phyloP scores from a whole-genome alignment of 129 eudicot genomes.

The Chrysanthemum seticuspe region DNA sequence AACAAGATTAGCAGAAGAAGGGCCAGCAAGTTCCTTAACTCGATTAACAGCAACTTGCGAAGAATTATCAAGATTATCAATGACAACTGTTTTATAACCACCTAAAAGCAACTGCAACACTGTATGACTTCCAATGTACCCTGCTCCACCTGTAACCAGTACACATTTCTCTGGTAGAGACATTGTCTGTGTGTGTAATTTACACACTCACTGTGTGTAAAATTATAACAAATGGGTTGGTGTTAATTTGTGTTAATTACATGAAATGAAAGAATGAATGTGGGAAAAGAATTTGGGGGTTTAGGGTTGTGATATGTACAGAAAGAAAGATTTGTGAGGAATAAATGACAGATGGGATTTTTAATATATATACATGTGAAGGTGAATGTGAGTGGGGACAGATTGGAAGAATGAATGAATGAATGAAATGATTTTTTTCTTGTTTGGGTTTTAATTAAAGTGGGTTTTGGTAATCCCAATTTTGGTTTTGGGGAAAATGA shows the following conservation, averaged over 20 bases:
- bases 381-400: conserved; percentile 32
- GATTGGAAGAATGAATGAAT: conserved; percentile 24
- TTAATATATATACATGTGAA: not conserved
- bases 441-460: conserved; percentile 25
- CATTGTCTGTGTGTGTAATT: conserved; percentile 10
- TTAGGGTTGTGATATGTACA: no score
- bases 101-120: conserved; percentile 69
- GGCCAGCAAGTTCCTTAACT: conserved; percentile 67
- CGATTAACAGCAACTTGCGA: conserved; percentile 59
- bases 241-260: not conserved
- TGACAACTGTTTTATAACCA: conserved; percentile 66
- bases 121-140: conserved; percentile 89
- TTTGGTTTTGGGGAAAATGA: conserved; percentile 27
- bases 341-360: conserved; percentile 16
- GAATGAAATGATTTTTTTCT: no score
- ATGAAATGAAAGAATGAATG: no score
- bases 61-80: conserved; percentile 82
- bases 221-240: not conserved
- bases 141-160: conserved; percentile 88
- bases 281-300: no score
- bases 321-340: conserved; percentile 35
- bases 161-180: conserved; percentile 50
- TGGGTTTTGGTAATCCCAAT: conserved; percentile 32
- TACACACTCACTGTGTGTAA: not conserved
- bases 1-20: conserved; percentile 53